phyloP scores from a whole-genome alignment of 306 rosid genomes.

The Ormosia semicastrata region DNA sequence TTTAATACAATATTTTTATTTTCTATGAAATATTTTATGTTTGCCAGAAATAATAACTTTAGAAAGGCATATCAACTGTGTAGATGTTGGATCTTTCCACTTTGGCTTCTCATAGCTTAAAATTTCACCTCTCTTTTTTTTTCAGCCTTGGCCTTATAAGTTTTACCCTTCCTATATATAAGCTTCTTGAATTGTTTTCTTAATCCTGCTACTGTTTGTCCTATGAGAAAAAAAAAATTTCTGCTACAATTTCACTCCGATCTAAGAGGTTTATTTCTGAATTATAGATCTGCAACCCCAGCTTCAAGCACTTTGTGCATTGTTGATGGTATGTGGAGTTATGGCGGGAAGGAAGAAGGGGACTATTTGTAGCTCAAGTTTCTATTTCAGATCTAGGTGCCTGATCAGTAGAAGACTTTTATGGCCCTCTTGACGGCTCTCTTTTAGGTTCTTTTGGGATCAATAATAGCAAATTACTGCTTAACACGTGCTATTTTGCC shows the following conservation, averaged over 20 bases:
- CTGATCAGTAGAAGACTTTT: no score
- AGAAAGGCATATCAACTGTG: no score
- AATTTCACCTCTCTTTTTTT: background rate
- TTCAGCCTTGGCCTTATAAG: background rate
- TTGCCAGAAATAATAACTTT: no score
- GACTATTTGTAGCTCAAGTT: background rate
- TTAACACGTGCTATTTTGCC: no score
- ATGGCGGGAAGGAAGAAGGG: background rate
- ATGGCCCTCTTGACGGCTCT: no score
- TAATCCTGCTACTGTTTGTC: background rate
- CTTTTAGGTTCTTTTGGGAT: no score
- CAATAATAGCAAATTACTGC: no score
- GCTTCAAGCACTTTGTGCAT: background rate
- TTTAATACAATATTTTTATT: no score
- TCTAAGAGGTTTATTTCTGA: background rate
- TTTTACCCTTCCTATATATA: background rate
- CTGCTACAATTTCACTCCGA: background rate
- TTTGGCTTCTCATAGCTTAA: no score
- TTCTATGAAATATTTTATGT: no score
- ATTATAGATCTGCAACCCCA: background rate
- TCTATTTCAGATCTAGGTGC: background rate
- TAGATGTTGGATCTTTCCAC: no score
- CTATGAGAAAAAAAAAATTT: background rate
- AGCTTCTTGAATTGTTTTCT: no score
- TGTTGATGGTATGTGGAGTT: background rate